Conservation (phyloP, 352 stramenopile species). For the Globisporangium irregulare region DNA sequence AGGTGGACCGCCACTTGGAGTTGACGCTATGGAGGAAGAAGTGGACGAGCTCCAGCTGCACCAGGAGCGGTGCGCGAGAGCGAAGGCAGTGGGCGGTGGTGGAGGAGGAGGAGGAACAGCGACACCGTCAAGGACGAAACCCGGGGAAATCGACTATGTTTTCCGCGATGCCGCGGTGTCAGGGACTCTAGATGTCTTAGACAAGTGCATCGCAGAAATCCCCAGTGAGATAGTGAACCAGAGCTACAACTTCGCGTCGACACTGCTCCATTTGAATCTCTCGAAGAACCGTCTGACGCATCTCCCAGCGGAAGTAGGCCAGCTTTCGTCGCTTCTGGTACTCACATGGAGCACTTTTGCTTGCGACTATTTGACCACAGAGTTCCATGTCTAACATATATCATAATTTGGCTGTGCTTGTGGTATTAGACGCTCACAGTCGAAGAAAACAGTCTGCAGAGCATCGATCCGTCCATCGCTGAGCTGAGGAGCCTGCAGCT, state of each 20-base stretch:
- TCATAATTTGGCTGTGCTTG: background rate
- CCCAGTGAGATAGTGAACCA: conserved; percentile 27
- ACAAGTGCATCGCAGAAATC: conserved; percentile 27
- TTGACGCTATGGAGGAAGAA: conserved; percentile 69
- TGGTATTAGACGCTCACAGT: conserved; percentile 50
- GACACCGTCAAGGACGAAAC: background rate
- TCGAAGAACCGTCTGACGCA: conserved; percentile 59
- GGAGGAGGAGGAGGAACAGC: background rate
- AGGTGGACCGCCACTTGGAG: conserved; percentile 45
- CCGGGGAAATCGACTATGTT: conserved; percentile 24
- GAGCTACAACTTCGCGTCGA: conserved; percentile 44
- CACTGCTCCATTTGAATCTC: conserved; percentile 59
- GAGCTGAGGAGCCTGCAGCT: conserved; percentile 48
- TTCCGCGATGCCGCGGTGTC: conserved; percentile 64
- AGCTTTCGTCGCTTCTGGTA: conserved; percentile 47
- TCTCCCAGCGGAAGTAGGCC: conserved; percentile 44
- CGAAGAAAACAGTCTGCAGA: conserved; percentile 64
- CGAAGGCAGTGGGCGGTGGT: background rate
- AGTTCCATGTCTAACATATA: background rate
- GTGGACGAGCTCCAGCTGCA: conserved; percentile 50
- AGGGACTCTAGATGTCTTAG: conserved; percentile 45
- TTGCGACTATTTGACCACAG: too few species aligned
- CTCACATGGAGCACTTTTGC: background rate
- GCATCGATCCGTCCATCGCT: conserved; percentile 40
- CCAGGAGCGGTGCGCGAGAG: conserved; percentile 10